Evolutionary conservation across 208 protist species (phyloP).

Genomic region (Kentomonas sorsogonicus): DNA sequence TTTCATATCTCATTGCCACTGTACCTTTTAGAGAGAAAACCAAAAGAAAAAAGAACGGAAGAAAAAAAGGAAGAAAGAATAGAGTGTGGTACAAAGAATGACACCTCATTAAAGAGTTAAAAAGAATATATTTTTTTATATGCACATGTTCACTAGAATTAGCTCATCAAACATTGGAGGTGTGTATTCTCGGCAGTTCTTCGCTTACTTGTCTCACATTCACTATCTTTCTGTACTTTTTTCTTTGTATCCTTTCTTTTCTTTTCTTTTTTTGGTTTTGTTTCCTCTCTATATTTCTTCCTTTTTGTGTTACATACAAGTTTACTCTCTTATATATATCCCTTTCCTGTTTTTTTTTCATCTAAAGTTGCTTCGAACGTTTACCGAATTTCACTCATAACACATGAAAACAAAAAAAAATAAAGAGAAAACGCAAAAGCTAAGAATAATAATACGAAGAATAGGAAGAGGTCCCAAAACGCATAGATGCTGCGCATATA

Average conservation of each 20-base stretch:
- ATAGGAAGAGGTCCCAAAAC: neutral
- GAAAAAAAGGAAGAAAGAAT: too few species aligned
- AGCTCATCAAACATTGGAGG: neutral
- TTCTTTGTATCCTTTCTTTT: slow-evolving; percentile 16
- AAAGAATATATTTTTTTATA: slow-evolving; percentile 2
- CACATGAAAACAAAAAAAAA: slow-evolving; percentile 7
- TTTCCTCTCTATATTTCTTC: slow-evolving; percentile 4
- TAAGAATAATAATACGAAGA: neutral
- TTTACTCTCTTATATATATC: neutral
- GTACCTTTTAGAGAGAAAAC: too few species aligned
- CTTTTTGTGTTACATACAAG: neutral
- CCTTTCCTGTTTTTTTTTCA: too few species aligned
- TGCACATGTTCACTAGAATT: neutral
- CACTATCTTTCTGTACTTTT: slow-evolving; percentile 12
- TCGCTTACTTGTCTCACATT: neutral
- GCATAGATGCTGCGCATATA: neutral
- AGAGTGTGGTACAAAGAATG: too few species aligned
- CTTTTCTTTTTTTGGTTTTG: slow-evolving; percentile 7
- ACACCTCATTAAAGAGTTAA: too few species aligned
- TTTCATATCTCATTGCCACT: neutral
- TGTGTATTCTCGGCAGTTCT: neutral
- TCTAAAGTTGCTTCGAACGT: too few species aligned
- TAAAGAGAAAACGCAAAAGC: neutral
- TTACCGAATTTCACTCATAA: neutral
- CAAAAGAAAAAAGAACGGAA: too few species aligned